A percentile compares a stretch with the other conserved stretches of the same genome.
These are phyloP conservation scores for Rubia peregrina DNA, from an alignment of 305 asterid genomes.

Conservation along the genomic window DNA sequence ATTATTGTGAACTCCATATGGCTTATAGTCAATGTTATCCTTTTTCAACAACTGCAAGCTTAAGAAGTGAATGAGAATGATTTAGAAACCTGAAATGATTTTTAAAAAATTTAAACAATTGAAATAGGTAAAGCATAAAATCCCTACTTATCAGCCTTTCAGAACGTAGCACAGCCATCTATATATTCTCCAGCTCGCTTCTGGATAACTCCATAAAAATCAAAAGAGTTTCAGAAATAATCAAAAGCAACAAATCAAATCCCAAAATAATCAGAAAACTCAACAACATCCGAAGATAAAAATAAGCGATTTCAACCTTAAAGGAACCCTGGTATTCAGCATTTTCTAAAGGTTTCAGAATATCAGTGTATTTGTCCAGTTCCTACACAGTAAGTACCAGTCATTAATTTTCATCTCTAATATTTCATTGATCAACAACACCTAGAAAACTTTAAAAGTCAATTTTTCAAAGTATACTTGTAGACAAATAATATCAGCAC, in stretches of 20 bases:
- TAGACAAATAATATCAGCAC: slow-evolving; percentile 32
- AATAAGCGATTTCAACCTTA: slow-evolving; percentile 14
- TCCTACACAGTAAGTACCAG: slow-evolving; percentile 22
- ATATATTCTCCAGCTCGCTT: slow-evolving; percentile 32
- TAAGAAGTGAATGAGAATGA: not conserved
- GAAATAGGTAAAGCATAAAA: not conserved
- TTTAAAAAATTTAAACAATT: too few relatives aligned
- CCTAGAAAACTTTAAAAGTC: not conserved
- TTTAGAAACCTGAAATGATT: not conserved
- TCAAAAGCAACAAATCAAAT: not conserved
- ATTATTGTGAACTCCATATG: slow-evolving; percentile 31
- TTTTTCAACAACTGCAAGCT: slow-evolving; percentile 30
- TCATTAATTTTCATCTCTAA: not conserved
- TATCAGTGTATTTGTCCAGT: slow-evolving; percentile 33
- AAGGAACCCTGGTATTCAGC: slow-evolving; percentile 31
- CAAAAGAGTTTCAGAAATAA: not conserved
- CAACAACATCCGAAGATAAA: not conserved
- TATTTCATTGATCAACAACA: not conserved
- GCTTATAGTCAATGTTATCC: slow-evolving; percentile 28
- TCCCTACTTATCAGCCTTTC: slow-evolving; percentile 29
- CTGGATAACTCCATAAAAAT: slow-evolving; percentile 11
- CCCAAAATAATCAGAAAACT: not conserved
- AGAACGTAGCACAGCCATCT: slow-evolving; percentile 37
- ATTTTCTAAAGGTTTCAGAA: slow-evolving; percentile 21
- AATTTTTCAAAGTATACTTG: slow-evolving; percentile 18